Percentiles rank a stretch among this genome's conserved stretches.
These are phyloP conservation scores for Rhynchosporium secalis DNA, from an alignment of 2,329 filamentous ascomycete species.

Conservation along the genomic window DNA sequence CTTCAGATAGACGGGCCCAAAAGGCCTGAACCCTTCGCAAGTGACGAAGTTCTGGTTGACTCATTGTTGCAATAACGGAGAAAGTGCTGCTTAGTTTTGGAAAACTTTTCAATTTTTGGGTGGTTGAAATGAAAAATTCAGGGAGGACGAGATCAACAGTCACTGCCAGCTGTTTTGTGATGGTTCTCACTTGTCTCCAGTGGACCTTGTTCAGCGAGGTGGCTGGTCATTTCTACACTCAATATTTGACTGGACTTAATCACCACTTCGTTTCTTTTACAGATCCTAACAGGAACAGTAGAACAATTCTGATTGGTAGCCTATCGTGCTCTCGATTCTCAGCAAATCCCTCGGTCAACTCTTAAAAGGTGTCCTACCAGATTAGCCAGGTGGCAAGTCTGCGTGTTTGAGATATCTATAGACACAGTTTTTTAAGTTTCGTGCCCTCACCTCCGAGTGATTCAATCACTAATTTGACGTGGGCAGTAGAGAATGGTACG, in stretches of 20 bases:
- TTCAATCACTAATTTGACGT: no score
- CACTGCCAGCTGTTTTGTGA: neutral
- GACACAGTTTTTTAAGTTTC: no score
- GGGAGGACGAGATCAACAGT: neutral
- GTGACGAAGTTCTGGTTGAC: neutral
- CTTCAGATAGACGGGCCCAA: neutral
- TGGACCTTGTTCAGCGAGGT: neutral
- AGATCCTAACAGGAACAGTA: no score
- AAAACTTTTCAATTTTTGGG: neutral
- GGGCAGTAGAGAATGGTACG: no score
- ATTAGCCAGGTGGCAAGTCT: no score
- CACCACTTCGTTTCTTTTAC: neutral
- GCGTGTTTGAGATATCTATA: no score
- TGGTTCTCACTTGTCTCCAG: neutral
- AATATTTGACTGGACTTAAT: neutral
- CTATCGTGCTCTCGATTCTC: no score
- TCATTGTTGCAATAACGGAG: neutral
- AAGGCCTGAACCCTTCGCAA: neutral
- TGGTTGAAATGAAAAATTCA: neutral
- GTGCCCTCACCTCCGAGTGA: no score
- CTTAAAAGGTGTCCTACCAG: no score
- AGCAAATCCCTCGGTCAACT: no score
- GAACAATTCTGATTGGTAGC: no score
- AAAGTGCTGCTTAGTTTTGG: neutral
- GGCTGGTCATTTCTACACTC: neutral